Conservation (phyloP, 306 rosid genomes). For the Quercus variabilis region DNA sequence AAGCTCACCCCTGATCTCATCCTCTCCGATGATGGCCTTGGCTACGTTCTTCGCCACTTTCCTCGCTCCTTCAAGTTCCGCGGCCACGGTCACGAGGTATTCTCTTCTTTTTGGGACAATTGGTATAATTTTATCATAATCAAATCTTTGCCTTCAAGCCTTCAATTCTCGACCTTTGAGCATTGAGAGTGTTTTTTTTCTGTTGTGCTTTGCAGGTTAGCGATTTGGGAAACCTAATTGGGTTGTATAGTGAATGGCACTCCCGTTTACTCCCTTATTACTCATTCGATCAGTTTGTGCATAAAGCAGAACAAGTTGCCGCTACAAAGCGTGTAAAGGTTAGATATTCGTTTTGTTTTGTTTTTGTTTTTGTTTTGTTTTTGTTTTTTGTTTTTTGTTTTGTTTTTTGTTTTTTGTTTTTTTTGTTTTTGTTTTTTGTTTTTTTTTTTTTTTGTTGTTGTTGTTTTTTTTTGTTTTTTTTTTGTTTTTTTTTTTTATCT, state of each 20-base stretch:
- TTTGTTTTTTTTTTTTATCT: neutral
- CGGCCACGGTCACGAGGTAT: constrained; percentile 87
- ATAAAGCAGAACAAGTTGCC: constrained; percentile 82
- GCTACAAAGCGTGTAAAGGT: constrained; percentile 84
- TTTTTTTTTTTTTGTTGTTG: too few relatives aligned
- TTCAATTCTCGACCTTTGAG: neutral
- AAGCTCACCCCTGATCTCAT: constrained; percentile 82
- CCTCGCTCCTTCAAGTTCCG: constrained; percentile 78
- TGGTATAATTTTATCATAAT: neutral
- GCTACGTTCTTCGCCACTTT: constrained; percentile 89
- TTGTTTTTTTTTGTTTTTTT: too few relatives aligned
- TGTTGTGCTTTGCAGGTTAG: constrained; percentile 43
- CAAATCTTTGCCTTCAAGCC: too few relatives aligned
- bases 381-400: too few relatives aligned
- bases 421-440: too few relatives aligned
- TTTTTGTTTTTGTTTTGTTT: too few relatives aligned
- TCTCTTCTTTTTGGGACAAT: neutral
- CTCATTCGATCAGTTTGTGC: constrained; percentile 69
- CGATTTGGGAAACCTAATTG: constrained; percentile 77
- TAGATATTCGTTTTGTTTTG: neutral
- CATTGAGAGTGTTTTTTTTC: neutral
- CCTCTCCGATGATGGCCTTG: constrained; percentile 92
- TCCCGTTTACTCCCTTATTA: constrained; percentile 78
- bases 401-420: too few relatives aligned
- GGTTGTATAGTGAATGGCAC: constrained; percentile 80